Evolutionary conservation across 805 yeast genomes (phyloP).

Genomic region (Clavispora phyllophila): DNA sequence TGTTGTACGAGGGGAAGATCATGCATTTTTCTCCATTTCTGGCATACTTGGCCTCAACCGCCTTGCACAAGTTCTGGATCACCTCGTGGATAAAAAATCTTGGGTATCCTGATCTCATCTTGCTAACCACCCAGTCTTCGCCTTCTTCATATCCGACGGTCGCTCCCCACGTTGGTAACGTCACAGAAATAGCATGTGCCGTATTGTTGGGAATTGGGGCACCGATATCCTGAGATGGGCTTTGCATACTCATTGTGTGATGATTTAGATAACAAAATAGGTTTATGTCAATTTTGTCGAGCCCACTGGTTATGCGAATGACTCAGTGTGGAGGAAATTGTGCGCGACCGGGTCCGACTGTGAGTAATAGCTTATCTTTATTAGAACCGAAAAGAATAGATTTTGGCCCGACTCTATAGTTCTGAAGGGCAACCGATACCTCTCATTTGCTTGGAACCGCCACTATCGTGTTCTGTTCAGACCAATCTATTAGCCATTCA

Average conservation of each 20-base stretch:
- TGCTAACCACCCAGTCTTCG: constrained; percentile 67
- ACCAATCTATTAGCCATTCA: neutral
- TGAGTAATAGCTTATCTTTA: no score
- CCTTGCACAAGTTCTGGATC: constrained; percentile 50
- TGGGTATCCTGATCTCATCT: constrained; percentile 87
- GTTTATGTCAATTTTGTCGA: neutral
- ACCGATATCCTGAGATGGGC: constrained; percentile 54
- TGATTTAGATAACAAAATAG: neutral
- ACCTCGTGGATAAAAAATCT: constrained; percentile 68
- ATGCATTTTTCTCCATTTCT: constrained; percentile 71
- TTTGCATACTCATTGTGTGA: constrained; percentile 6
- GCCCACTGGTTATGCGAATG: neutral
- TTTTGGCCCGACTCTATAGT: no score
- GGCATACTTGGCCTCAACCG: constrained; percentile 66
- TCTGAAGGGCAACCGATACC: no score
- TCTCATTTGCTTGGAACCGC: no score
- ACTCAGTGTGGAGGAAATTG: neutral
- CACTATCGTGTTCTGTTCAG: no score
- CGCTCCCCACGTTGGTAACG: constrained; percentile 93
- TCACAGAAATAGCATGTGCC: constrained; percentile 90
- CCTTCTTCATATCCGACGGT: constrained; percentile 92
- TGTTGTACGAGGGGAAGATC: constrained; percentile 70
- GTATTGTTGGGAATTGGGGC: constrained; percentile 85
- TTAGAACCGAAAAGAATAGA: no score
- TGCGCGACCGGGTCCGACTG: no score